phyloP scores from a whole-genome alignment of 805 yeast genomes.

The Saccharomyces kudriavzevii region DNA sequence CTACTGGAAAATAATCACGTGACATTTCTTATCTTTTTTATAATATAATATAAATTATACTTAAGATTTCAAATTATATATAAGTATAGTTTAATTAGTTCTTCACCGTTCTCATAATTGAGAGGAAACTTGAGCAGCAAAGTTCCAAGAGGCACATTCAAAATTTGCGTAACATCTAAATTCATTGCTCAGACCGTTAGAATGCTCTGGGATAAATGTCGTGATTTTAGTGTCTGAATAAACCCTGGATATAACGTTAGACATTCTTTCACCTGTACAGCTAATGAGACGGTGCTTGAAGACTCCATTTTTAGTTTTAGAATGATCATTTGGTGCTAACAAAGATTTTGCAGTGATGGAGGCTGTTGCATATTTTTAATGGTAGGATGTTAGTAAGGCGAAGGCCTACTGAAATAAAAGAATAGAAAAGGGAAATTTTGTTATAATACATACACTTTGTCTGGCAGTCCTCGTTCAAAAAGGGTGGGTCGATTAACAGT shows the following conservation, averaged over 20 bases:
- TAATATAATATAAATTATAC: too few species aligned
- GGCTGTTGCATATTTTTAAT: constrained; percentile 18
- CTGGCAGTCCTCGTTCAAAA: constrained; percentile 75
- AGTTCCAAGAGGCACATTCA: constrained; percentile 64
- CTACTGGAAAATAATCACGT: too few species aligned
- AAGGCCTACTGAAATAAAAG: not conserved
- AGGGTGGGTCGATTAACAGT: constrained; percentile 81
- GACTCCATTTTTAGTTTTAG: constrained; percentile 35
- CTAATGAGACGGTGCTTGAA: constrained; percentile 47
- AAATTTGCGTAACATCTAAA: constrained; percentile 77
- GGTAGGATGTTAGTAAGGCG: constrained; percentile 4
- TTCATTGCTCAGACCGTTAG: constrained; percentile 80
- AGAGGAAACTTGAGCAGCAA: constrained; percentile 10
- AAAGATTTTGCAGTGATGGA: constrained; percentile 56
- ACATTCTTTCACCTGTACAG: constrained; percentile 88
- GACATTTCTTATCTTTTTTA: too few species aligned
- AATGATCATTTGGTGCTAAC: constrained; percentile 34
- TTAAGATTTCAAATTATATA: too few species aligned
- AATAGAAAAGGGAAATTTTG: not conserved
- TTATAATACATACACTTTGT: constrained; percentile 38
- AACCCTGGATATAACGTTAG: constrained; percentile 45
- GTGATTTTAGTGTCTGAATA: constrained; percentile 65
- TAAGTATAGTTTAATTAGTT: too few species aligned
- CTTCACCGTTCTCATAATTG: not conserved
- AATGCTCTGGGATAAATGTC: constrained; percentile 68